These are phyloP conservation scores for Juglanconis juglandina DNA, from an alignment of 2,329 filamentous ascomycete species.

Conservation along the genomic window DNA sequence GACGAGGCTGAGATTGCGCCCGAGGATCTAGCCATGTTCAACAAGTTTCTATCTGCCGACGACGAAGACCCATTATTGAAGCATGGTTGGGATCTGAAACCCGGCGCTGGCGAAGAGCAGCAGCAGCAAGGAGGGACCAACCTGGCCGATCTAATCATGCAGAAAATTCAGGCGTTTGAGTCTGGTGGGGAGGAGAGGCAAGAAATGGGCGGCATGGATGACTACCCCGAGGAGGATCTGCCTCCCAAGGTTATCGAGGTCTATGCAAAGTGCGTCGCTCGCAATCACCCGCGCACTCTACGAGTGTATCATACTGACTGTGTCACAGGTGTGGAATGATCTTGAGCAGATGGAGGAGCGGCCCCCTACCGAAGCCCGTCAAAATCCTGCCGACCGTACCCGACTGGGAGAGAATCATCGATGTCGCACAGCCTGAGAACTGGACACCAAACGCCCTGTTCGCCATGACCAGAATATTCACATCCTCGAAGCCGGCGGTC, in stretches of 20 bases:
- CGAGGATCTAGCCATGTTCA: slow-evolving; percentile 83
- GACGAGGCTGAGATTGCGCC: slow-evolving; percentile 76
- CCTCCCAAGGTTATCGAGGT: slow-evolving; percentile 91
- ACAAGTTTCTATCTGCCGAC: slow-evolving; percentile 74
- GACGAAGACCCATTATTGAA: slow-evolving; percentile 70
- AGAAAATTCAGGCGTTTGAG: slow-evolving; percentile 92
- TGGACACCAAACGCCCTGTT: slow-evolving; percentile 73
- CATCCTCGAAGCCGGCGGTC: slow-evolving; percentile 74
- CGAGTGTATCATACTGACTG: slow-evolving; percentile 15
- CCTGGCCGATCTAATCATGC: slow-evolving; percentile 85
- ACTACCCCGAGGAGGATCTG: slow-evolving; percentile 70
- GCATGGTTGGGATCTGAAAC: slow-evolving; percentile 51
- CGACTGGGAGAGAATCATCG: slow-evolving; percentile 84
- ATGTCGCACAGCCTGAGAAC: slow-evolving; percentile 55
- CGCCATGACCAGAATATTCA: slow-evolving; percentile 88
- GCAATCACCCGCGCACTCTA: slow-evolving; percentile 2
- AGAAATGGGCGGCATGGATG: slow-evolving; percentile 62
- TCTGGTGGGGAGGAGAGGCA: slow-evolving; percentile 46
- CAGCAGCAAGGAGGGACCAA: slow-evolving; percentile 59
- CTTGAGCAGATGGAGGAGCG: slow-evolving; percentile 88
- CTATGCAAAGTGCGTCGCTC: slow-evolving; percentile 69
- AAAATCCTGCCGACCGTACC: slow-evolving; percentile 92
- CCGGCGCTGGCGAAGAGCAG: slow-evolving; percentile 39
- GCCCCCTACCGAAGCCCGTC: slow-evolving; percentile 95
- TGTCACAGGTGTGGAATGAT: slow-evolving; percentile 71